phyloP scores from a whole-genome alignment of 306 rosid species.

The Lablab purpureus region DNA sequence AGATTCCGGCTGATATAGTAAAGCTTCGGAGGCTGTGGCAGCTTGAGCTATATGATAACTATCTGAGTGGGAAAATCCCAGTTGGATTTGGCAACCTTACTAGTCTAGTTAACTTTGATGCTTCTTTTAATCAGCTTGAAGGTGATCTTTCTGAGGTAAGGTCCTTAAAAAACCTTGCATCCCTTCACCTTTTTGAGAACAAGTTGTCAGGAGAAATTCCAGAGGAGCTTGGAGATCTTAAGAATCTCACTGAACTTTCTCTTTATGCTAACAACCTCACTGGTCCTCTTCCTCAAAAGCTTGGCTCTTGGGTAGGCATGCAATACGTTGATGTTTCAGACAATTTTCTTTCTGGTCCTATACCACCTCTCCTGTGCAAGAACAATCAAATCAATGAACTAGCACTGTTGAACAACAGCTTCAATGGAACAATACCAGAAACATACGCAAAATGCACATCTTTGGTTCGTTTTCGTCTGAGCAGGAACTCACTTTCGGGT shows the following conservation, averaged over 20 bases:
- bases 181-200: slow-evolving; percentile 71
- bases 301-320: slow-evolving; percentile 69
- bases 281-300: slow-evolving; percentile 75
- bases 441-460: slow-evolving; percentile 65
- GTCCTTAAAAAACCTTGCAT: slow-evolving; percentile 57
- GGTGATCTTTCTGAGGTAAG: slow-evolving; percentile 77
- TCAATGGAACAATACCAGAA: slow-evolving; percentile 80
- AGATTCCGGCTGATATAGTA: slow-evolving; percentile 67
- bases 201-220: slow-evolving; percentile 70
- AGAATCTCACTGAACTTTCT: slow-evolving; percentile 56
- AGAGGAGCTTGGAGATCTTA: slow-evolving; percentile 70
- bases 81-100: slow-evolving; percentile 74
- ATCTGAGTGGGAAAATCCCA: slow-evolving; percentile 67
- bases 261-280: slow-evolving; percentile 69
- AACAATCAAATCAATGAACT: slow-evolving; percentile 54
- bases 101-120: slow-evolving; percentile 66
- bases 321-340: slow-evolving; percentile 78
- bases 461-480: slow-evolving; percentile 62
- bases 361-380: slow-evolving; percentile 85
- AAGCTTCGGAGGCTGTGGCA: slow-evolving; percentile 63
- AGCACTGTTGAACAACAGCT: slow-evolving; percentile 67
- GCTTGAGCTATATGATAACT: slow-evolving; percentile 72
- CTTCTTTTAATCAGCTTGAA: slow-evolving; percentile 61
- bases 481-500: slow-evolving; percentile 77
- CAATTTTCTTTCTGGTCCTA: slow-evolving; percentile 71